These are phyloP conservation scores for Suhomyces faveliae DNA, from an alignment of 805 yeast species.

Conservation along the genomic window DNA sequence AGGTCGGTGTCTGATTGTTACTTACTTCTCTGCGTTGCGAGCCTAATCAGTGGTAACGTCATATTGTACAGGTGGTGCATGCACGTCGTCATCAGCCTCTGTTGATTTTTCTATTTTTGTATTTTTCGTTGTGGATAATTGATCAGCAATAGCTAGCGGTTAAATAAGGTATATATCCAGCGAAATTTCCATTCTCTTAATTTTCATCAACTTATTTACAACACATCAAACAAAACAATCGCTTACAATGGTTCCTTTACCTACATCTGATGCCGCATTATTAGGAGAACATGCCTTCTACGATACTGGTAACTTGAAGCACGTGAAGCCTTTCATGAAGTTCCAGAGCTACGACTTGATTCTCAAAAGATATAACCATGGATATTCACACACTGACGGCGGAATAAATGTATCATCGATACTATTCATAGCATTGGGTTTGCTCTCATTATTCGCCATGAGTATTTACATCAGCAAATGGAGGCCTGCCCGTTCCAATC, in stretches of 20 bases:
- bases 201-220: neutral
- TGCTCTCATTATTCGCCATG: neutral
- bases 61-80: neutral
- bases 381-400: conserved; percentile 1
- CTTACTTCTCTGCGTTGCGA: neutral
- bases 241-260: conserved; percentile 21
- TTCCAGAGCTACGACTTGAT: conserved; percentile 20
- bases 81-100: neutral
- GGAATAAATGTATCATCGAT: neutral
- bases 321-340: conserved; percentile 22
- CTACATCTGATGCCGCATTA: conserved; percentile 18
- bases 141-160: neutral
- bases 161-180: neutral
- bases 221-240: conserved; percentile 4
- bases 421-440: neutral
- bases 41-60: neutral
- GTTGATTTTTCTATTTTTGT: neutral
- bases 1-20: neutral
- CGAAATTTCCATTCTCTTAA: neutral
- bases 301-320: conserved; percentile 26
- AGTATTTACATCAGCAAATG: neutral
- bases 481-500: neutral
- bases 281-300: conserved; percentile 30
- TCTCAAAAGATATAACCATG: conserved; percentile 5
- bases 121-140: neutral